Evolutionary conservation across 345 rosid genomes (phyloP), one percentile per base, ranked within the genome.

Genomic region (Corymbia maculata): DNA sequence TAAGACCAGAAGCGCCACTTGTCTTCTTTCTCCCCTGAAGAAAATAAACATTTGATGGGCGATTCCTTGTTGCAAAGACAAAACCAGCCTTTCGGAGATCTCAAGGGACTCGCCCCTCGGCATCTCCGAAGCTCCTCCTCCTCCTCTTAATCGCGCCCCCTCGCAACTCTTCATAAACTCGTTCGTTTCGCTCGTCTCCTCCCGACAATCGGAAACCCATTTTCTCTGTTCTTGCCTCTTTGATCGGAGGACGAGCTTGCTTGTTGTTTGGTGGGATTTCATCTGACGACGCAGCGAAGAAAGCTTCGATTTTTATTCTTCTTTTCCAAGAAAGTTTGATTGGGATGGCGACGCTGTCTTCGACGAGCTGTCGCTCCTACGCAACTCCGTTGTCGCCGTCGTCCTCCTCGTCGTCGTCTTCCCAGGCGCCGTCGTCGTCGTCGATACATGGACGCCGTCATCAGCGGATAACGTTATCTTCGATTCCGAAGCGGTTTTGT

Each of bases 41-140:
- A 52, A 28, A 85, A 51, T 47, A 9, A 28, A 24, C 24, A 51
- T 85, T 85, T 7, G 57, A 26, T 5, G 32, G 26, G 82, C 24
- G 26, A 17, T 9, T 36, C 7, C 82, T 75, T 9, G 49, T 70
- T 0, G 82, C 82, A 0, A 75, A 75, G 82, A 75, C 49, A 85
- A 88, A 85, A 87, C 90, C 92, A 93, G 91, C 97, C 97, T 93
- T 96, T 95, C 95, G 95, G 95, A 93, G 96, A 95, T 95, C 94
- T 94, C 98, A 93, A 95, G 91, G 93, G 97, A 75, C 90, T 89
- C 32, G 70, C 85, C 86, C 92, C 91, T 95, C 97, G 99, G 91
- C 89, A 93, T 91, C 90, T 92, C 96, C 98, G 89, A 94, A 90
- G 52, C 51, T 59, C 86, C 36, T 85, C 82, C 36, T 85, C 82